These are phyloP conservation scores for Petunia axillaris DNA, from an alignment of 257 asterid species.

Conservation along the genomic window DNA sequence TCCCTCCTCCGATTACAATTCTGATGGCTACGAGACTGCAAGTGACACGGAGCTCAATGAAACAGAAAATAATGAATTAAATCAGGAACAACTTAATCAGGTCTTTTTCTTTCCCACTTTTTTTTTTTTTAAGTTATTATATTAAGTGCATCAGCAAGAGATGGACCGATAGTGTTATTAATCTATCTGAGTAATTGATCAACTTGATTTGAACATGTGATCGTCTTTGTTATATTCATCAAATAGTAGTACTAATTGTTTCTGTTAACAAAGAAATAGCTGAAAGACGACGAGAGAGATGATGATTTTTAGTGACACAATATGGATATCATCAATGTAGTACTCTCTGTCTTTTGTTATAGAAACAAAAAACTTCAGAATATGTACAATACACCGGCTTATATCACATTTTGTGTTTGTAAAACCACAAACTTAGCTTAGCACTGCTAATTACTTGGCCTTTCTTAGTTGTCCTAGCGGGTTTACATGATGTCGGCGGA, in stretches of 20 bases:
- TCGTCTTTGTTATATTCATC: too few relatives aligned
- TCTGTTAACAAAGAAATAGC: too few relatives aligned
- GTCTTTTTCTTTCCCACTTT: neutral
- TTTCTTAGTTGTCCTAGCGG: neutral
- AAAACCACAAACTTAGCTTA: too few relatives aligned
- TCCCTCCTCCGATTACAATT: constrained; percentile 47
- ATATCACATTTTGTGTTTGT: neutral
- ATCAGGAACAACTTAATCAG: constrained; percentile 20
- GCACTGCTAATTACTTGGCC: too few relatives aligned
- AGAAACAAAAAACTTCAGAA: neutral
- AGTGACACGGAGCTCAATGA: constrained; percentile 77
- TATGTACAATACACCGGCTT: neutral
- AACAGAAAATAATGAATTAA: constrained; percentile 23
- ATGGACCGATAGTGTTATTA: neutral
- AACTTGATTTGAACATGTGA: neutral
- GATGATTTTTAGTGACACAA: neutral
- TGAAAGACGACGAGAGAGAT: neutral
- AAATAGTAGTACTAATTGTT: too few relatives aligned
- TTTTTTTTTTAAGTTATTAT: neutral
- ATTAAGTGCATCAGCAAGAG: neutral
- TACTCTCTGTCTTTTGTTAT: neutral
- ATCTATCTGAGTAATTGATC: neutral
- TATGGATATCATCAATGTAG: neutral
- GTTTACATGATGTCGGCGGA: neutral
- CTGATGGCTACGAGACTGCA: constrained; percentile 97